These are phyloP conservation scores for Hanseniaspora vineae DNA, from an alignment of 805 yeast genomes.

Conservation along the genomic window DNA sequence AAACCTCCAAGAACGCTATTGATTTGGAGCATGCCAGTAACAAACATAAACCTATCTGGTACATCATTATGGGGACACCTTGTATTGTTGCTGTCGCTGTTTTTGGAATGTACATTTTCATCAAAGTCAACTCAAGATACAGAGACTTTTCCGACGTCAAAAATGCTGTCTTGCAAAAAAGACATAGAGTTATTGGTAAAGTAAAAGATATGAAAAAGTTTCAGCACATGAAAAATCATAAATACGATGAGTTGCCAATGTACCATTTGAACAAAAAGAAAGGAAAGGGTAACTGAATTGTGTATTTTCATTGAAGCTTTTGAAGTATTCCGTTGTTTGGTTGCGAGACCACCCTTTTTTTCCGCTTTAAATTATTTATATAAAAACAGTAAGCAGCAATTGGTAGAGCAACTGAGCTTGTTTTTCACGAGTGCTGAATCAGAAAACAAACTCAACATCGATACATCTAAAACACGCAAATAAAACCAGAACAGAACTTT, in stretches of 20 bases:
- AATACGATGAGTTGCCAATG: slow-evolving; percentile 30
- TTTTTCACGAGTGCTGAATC: no score
- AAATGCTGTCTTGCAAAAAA: slow-evolving; percentile 22
- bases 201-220: slow-evolving; percentile 23
- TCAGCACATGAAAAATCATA: slow-evolving; percentile 23
- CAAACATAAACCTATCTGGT: slow-evolving; percentile 36
- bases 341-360: no score
- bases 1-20: slow-evolving; percentile 30
- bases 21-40: slow-evolving; percentile 33
- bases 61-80: slow-evolving; percentile 57
- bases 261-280: slow-evolving; percentile 13
- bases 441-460: no score
- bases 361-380: no score
- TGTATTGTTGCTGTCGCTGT: slow-evolving; percentile 48
- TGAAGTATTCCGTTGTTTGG: no score
- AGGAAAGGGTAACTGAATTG: background rate
- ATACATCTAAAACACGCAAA: no score
- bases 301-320: no score
- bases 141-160: slow-evolving; percentile 38
- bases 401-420: no score
- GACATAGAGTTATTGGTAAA: slow-evolving; percentile 29
- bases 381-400: no score
- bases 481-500: no score
- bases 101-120: slow-evolving; percentile 51
- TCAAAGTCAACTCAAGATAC: slow-evolving; percentile 40